Conservation (phyloP, 805 yeast species). For the Yarrowia porcina region DNA sequence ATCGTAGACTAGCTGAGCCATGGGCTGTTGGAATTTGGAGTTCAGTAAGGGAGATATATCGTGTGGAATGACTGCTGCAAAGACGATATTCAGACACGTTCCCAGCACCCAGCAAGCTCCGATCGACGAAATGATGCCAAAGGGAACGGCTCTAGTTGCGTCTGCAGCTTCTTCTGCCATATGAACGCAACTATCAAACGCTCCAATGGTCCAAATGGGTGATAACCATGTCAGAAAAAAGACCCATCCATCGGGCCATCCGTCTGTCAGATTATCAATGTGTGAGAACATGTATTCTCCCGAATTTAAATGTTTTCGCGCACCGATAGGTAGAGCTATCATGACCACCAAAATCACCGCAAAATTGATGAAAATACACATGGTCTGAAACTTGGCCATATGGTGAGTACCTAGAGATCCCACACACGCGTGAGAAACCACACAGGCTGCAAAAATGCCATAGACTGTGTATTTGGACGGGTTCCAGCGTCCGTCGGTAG, state of each 20-base stretch:
- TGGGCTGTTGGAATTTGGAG: slow-evolving; percentile 54
- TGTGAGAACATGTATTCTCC: slow-evolving; percentile 56
- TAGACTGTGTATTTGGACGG: slow-evolving; percentile 54
- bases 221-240: slow-evolving; percentile 56
- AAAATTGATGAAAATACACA: slow-evolving; percentile 54
- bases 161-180: slow-evolving; percentile 57
- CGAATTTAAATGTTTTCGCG: slow-evolving; percentile 42
- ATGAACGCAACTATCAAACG: slow-evolving; percentile 64
- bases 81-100: slow-evolving; percentile 51
- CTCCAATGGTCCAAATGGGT: slow-evolving; percentile 74
- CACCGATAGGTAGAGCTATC: slow-evolving; percentile 31
- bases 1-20: slow-evolving; percentile 62
- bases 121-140: slow-evolving; percentile 60
- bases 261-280: slow-evolving; percentile 46
- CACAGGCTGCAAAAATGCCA: slow-evolving; percentile 64
- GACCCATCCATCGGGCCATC: slow-evolving; percentile 61
- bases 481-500: slow-evolving; percentile 52
- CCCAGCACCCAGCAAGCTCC: slow-evolving; percentile 56
- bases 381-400: slow-evolving; percentile 57
- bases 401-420: slow-evolving; percentile 57
- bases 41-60: slow-evolving; percentile 44
- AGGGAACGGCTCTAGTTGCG: slow-evolving; percentile 60
- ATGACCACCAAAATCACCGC: slow-evolving; percentile 50
- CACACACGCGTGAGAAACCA: slow-evolving; percentile 49
- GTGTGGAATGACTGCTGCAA: slow-evolving; percentile 51